These are phyloP conservation scores for Beauveria sp. DNA, from an alignment of 2,329 filamentous ascomycete genomes.

Conservation along the genomic window DNA sequence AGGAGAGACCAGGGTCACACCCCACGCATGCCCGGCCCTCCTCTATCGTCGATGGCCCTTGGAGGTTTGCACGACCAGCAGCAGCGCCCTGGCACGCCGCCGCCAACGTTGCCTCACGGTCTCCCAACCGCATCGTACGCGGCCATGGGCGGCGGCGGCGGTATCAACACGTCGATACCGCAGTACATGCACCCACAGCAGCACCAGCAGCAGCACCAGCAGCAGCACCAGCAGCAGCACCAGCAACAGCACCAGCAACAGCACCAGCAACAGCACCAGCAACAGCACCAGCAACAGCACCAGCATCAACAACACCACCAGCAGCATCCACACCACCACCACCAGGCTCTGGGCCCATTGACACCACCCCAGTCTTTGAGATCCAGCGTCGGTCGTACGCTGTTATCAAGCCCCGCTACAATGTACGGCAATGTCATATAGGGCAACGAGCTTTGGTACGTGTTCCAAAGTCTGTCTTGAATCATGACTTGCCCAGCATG, in stretches of 20 bases:
- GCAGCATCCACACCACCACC: constrained; percentile 18
- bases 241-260: constrained; percentile 17
- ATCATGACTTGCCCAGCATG: not conserved
- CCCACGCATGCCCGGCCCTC: constrained; percentile 21
- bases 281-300: constrained; percentile 10
- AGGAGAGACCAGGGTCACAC: constrained; percentile 54
- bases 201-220: constrained; percentile 14
- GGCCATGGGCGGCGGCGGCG: constrained; percentile 12
- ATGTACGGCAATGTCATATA: constrained; percentile 10
- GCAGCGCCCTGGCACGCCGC: constrained; percentile 26
- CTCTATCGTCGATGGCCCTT: constrained; percentile 37
- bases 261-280: too few relatives aligned
- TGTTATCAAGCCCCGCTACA: constrained; percentile 5
- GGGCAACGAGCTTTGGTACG: not conserved
- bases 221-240: too few relatives aligned
- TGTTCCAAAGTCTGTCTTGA: not conserved
- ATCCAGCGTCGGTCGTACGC: constrained; percentile 5
- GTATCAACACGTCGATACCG: constrained; percentile 21
- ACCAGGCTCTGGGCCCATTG: constrained; percentile 14
- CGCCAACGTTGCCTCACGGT: constrained; percentile 16
- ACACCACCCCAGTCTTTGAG: constrained; percentile 8
- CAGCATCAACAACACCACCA: too few relatives aligned
- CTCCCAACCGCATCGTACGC: constrained; percentile 24
- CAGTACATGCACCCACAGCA: constrained; percentile 20
- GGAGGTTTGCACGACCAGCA: constrained; percentile 32